Percentiles rank a stretch among this genome's conserved stretches.
These are phyloP conservation scores for Jaapia argillacea DNA, from an alignment of 768 basidiomycete genomes.

Conservation along the genomic window DNA sequence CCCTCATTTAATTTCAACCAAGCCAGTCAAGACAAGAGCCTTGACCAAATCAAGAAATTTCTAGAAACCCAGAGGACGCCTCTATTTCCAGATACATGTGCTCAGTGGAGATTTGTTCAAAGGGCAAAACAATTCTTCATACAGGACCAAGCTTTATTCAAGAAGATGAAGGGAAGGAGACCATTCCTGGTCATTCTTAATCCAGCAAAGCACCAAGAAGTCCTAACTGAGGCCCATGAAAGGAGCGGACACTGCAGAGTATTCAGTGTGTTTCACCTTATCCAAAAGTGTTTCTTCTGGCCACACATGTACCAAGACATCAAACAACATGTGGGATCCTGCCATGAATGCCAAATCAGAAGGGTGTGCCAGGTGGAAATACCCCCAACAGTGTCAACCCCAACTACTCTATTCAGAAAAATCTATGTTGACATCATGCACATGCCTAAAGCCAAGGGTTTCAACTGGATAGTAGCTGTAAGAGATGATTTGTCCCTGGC, in stretches of 20 bases:
- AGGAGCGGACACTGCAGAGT: slow-evolving; percentile 10
- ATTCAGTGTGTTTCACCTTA: slow-evolving; percentile 4
- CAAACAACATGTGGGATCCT: no score
- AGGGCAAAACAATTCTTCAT: slow-evolving; percentile 12
- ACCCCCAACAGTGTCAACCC: slow-evolving; percentile 8
- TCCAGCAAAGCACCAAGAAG: background rate
- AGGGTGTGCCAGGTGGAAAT: slow-evolving; percentile 7
- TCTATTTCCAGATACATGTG: no score
- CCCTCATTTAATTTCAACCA: no score
- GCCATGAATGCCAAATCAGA: slow-evolving; percentile 12
- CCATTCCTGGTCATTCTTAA: slow-evolving; percentile 6
- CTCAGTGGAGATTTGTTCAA: no score
- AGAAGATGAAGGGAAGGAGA: background rate
- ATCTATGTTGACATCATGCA: no score
- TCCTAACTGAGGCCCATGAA: slow-evolving; percentile 13
- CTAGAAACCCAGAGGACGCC: no score
- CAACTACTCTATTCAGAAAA: slow-evolving; percentile 7
- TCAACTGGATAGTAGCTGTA: no score
- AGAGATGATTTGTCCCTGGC: slow-evolving; percentile 20
- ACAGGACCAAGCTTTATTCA: slow-evolving; percentile 4
- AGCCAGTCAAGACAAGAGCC: no score
- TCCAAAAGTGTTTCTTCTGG: slow-evolving; percentile 11
- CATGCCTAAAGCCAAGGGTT: no score
- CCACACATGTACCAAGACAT: slow-evolving; percentile 7
- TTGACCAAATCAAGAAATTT: no score